These are phyloP conservation scores for Scheffersomyces lignicola DNA, from an alignment of 1,139 yeast genomes.

Conservation along the genomic window DNA sequence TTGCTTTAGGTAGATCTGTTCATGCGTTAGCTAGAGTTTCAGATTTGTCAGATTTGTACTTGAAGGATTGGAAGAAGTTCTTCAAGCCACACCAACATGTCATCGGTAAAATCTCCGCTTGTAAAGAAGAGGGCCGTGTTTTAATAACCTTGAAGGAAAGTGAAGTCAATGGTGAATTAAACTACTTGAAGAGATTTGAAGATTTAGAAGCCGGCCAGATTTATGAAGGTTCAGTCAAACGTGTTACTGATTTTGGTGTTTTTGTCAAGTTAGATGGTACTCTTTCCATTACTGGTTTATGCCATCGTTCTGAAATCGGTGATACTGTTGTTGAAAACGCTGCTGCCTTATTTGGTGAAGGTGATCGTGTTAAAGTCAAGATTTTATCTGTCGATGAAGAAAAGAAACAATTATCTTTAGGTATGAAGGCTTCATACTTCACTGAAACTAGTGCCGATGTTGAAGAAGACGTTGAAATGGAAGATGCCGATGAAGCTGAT, in stretches of 20 bases:
- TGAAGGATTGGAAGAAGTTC: conserved; percentile 85
- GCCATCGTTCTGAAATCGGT: conserved; percentile 84
- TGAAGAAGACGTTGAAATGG: conserved; percentile 32
- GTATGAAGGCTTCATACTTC: conserved; percentile 94
- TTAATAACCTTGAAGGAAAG: conserved; percentile 81
- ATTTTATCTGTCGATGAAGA: conserved; percentile 60
- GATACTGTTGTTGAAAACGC: conserved; percentile 58
- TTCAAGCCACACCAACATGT: conserved; percentile 73
- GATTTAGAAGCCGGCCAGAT: conserved; percentile 72
- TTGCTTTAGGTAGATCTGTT: conserved; percentile 69
- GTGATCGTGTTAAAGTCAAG: conserved; percentile 87
- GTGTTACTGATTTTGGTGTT: conserved; percentile 86
- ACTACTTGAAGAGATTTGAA: conserved; percentile 55
- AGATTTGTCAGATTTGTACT: conserved; percentile 76
- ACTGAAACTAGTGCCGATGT: conserved; percentile 36
- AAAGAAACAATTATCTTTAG: conserved; percentile 78
- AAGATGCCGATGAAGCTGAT: conserved; percentile 22
- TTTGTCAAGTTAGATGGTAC: conserved; percentile 81
- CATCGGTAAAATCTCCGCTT: conserved; percentile 67
- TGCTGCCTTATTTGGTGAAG: conserved; percentile 69
- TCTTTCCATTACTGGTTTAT: conserved; percentile 75
- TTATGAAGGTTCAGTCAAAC: conserved; percentile 76
- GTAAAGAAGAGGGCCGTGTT: conserved; percentile 64
- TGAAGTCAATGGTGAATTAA: conserved; percentile 69
- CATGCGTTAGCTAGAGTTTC: conserved; percentile 81